These are phyloP conservation scores for Agrocybe chaxingu DNA, from an alignment of 768 basidiomycete species.

Conservation along the genomic window DNA sequence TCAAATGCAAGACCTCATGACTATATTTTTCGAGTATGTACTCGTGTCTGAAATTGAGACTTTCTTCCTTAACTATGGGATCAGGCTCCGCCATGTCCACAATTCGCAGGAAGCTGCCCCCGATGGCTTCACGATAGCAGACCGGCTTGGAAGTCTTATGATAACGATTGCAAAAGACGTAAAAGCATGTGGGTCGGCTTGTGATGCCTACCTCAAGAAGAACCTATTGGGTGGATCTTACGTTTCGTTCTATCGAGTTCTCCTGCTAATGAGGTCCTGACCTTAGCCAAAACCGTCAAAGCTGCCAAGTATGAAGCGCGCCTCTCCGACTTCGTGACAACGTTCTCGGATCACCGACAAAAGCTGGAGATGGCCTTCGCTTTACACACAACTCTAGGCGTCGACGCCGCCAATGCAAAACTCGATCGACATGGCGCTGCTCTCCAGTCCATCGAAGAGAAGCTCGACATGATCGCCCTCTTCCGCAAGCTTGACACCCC, in stretches of 20 bases:
- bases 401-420: constrained; percentile 31
- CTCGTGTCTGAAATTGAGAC: not conserved
- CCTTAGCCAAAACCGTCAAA: constrained; percentile 33
- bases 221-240: constrained; percentile 30
- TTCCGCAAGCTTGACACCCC: constrained; percentile 37
- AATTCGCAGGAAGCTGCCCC: constrained; percentile 21
- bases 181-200: constrained; percentile 38
- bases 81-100: constrained; percentile 26
- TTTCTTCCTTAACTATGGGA: not conserved
- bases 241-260: constrained; percentile 4
- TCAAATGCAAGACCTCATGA: constrained; percentile 51
- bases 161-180: constrained; percentile 35
- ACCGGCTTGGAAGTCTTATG: constrained; percentile 26
- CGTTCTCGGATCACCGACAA: constrained; percentile 31
- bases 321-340: constrained; percentile 27
- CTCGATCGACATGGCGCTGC: constrained; percentile 19
- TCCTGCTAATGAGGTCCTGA: not conserved
- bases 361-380: constrained; percentile 33
- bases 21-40: constrained; percentile 40
- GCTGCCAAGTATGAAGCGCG: constrained; percentile 33
- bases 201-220: constrained; percentile 45
- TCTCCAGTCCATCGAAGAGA: constrained; percentile 23
- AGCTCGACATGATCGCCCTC: constrained; percentile 30
- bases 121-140: constrained; percentile 28
- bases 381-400: constrained; percentile 33